Conservation (phyloP, 768 basidiomycete genomes). For the Termitomyces sp. region DNA sequence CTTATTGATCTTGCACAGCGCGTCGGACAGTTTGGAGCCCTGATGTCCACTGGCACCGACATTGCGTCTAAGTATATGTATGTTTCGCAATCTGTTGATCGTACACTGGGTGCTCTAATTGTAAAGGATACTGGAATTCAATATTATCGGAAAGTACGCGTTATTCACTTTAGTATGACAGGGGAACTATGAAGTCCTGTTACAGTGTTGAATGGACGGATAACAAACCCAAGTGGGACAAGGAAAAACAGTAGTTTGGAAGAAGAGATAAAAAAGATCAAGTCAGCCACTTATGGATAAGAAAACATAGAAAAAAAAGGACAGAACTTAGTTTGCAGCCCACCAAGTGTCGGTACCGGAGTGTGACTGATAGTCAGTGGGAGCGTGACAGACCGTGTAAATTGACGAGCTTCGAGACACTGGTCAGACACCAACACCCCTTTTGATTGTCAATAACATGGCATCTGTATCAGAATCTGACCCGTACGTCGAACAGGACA, state of each 20-base stretch:
- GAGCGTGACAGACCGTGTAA: constrained; percentile 13
- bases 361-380: constrained; percentile 6
- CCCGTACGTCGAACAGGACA: constrained; percentile 25
- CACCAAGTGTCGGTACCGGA: background rate
- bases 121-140: background rate
- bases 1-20: background rate
- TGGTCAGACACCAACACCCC: background rate
- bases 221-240: background rate
- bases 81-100: background rate
- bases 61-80: too few species aligned
- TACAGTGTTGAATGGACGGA: background rate
- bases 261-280: background rate
- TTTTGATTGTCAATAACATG: constrained; percentile 9
- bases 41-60: background rate
- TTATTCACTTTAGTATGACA: background rate
- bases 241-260: background rate
- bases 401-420: background rate
- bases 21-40: background rate
- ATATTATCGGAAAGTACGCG: background rate
- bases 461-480: constrained; percentile 12
- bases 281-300: background rate
- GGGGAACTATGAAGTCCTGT: background rate
- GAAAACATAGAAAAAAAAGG: background rate
- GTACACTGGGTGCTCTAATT: background rate
- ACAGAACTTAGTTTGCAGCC: background rate